Base-by-base conservation (phyloP, 2,329 filamentous ascomycete species). In the Pseudomassariella vexata region DNA sequence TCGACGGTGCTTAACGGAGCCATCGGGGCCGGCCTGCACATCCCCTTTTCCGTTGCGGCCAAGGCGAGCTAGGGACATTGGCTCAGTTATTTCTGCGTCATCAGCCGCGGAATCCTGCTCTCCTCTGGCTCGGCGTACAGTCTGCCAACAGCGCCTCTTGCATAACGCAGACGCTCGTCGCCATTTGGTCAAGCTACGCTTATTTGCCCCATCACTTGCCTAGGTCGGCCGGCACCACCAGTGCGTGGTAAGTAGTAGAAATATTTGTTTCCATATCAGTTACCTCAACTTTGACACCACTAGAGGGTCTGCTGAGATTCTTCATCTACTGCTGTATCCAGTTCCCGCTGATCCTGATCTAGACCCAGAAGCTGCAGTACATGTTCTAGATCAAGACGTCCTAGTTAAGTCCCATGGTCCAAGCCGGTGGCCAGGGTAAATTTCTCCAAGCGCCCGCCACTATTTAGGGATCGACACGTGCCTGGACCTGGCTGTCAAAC, bases 271-370 rank as follows among this genome's bases (percentile, higher is more conserved):
- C n/a, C n/a, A n/a, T n/a, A n/a, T n/a, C n/a, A n/a, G n/a, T n/a
- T n/a, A n/a, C n/a, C n/a, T n/a, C n/a, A n/a, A n/a, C n/a, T n/a
- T n/a, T n/a, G n/a, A n/a, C n/a, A n/a, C n/a, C n/a, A n/a, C n/a
- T n/a, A n/a, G n/a, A 73, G 36, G 69, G 69, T 9, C 64, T 80
- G 63, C 49, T 75, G 17, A 63, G 62, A 20, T 74, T 75, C 42
- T 68, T 79, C 38, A 43, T 79, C n/a, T 76, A 74, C 47, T 76
- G 69, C 68, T 48, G 66, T 0, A 45, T 73, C 2, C 71, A 75
- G 45, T 52, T 76, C 9, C 72, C 57, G 39, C 53, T 78, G 24
- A 49, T 79, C 7, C 54, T 73, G 34, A 74, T 79, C 39, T 72
- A 71, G 19, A 68, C 70, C 1, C 68, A 69, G 32, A 66, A 62